Conservation (phyloP, 768 basidiomycete genomes). For the Naganishia friedmannii region DNA sequence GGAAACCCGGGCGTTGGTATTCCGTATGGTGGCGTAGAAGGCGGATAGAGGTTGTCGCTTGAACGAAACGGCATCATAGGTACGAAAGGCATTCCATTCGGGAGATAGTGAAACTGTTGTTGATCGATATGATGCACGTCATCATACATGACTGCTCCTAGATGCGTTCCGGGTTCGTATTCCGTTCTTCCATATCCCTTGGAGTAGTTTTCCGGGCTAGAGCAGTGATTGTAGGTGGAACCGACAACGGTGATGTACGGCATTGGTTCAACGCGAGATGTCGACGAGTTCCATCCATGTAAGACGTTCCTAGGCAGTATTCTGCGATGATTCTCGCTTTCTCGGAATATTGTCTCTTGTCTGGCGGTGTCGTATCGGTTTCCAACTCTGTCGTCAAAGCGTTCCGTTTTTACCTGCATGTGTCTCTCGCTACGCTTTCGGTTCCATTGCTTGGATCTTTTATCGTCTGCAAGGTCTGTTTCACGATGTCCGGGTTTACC, state of each 20-base stretch:
- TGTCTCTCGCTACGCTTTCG: not conserved
- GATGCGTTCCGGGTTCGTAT: not conserved
- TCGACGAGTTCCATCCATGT: slow-evolving; percentile 5
- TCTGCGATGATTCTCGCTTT: not conserved
- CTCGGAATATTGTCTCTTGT: not conserved
- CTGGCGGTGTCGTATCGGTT: too few species aligned
- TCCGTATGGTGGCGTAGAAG: not conserved
- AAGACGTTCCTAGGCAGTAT: slow-evolving; percentile 3
- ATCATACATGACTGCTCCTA: not conserved
- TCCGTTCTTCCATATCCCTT: not conserved
- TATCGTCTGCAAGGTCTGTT: not conserved
- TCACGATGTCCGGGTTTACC: not conserved
- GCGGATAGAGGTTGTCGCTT: not conserved
- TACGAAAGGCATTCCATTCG: not conserved
- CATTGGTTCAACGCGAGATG: not conserved
- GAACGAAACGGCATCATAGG: not conserved
- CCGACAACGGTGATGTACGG: not conserved
- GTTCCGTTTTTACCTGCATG: not conserved
- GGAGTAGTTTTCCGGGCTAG: not conserved
- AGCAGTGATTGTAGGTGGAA: not conserved
- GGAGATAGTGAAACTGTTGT: not conserved
- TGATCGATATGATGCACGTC: not conserved
- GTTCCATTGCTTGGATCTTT: not conserved
- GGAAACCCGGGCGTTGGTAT: not conserved
- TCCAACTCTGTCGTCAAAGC: not conserved